Percentiles rank a stretch among this genome's conserved stretches.
Evolutionary conservation across 768 basidiomycete genomes (phyloP).

Genomic region (Hygrophorus russula): DNA sequence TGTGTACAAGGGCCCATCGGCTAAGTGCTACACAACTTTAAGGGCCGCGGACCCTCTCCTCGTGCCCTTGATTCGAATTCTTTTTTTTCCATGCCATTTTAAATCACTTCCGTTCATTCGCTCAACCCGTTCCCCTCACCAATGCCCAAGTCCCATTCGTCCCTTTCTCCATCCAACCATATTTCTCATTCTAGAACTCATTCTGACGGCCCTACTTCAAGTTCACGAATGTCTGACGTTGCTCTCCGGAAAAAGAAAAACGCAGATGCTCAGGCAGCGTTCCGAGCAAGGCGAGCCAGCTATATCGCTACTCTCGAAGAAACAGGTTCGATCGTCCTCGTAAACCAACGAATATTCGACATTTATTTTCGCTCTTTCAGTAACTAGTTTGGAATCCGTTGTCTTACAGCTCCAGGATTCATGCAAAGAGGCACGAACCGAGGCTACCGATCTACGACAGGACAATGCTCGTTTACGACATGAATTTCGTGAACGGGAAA

Average conservation of each 20-base stretch:
- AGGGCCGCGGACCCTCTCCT: conserved; percentile 52
- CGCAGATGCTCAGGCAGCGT: conserved; percentile 82
- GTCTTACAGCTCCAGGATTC: conserved; percentile 78
- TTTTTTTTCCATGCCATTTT: conserved; percentile 59
- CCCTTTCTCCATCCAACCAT: conserved; percentile 18
- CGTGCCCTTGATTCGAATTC: conserved; percentile 60
- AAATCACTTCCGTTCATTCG: conserved; percentile 26
- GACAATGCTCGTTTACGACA: conserved; percentile 56
- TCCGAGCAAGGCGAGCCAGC: conserved; percentile 70
- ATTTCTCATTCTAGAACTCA: conserved; percentile 23
- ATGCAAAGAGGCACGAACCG: conserved; percentile 53
- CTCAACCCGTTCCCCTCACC: conserved; percentile 17
- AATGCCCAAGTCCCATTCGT: conserved; percentile 32
- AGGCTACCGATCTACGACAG: conserved; percentile 50
- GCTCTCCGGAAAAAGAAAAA: conserved; percentile 81
- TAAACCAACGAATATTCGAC: conserved; percentile 10
- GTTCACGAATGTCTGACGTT: conserved; percentile 47
- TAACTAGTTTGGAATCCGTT: conserved; percentile 77
- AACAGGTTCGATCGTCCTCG: conserved; percentile 34
- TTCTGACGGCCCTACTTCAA: conserved; percentile 16
- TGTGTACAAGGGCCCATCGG: conserved; percentile 34
- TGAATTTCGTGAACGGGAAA: conserved; percentile 63
- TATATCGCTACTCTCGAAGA: conserved; percentile 85
- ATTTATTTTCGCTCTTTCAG: conserved; percentile 22
- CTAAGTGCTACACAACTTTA: conserved; percentile 30